Evolutionary conservation across 148 eudicot species (phyloP).

Genomic region (Cornus suecica): DNA sequence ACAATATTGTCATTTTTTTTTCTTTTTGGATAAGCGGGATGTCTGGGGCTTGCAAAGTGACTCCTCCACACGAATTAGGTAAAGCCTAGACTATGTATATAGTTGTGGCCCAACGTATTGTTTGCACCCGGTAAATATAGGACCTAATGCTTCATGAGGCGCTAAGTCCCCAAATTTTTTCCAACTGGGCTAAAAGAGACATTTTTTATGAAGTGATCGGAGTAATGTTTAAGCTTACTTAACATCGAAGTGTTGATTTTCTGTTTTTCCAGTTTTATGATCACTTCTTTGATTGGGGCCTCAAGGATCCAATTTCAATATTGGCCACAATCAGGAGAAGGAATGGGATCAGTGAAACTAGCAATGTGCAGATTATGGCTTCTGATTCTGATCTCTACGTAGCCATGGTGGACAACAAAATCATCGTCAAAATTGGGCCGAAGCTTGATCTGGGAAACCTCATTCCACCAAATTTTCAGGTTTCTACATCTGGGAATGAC

Average conservation of each 20-base stretch:
- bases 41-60: too few species aligned
- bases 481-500: constrained; percentile 39
- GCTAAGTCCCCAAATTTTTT: too few species aligned
- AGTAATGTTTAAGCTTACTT: neutral
- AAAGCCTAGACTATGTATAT: too few species aligned
- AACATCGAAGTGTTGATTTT: neutral
- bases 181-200: too few species aligned
- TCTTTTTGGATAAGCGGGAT: too few species aligned
- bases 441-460: constrained; percentile 36
- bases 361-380: constrained; percentile 50
- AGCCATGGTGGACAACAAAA: constrained; percentile 48
- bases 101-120: too few species aligned
- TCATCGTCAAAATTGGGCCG: constrained; percentile 52
- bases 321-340: constrained; percentile 33
- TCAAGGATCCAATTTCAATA: constrained; percentile 46
- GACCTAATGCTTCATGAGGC: too few species aligned
- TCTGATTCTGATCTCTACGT: constrained; percentile 54
- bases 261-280: constrained; percentile 52
- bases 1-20: too few species aligned
- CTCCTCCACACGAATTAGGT: too few species aligned
- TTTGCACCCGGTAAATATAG: too few species aligned
- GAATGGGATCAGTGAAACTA: constrained; percentile 42
- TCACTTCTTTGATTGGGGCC: constrained; percentile 59
- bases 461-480: constrained; percentile 43
- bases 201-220: too few species aligned